Base-by-base conservation (phyloP, 148 eudicot genomes). In the Simmondsia chinensis region DNA sequence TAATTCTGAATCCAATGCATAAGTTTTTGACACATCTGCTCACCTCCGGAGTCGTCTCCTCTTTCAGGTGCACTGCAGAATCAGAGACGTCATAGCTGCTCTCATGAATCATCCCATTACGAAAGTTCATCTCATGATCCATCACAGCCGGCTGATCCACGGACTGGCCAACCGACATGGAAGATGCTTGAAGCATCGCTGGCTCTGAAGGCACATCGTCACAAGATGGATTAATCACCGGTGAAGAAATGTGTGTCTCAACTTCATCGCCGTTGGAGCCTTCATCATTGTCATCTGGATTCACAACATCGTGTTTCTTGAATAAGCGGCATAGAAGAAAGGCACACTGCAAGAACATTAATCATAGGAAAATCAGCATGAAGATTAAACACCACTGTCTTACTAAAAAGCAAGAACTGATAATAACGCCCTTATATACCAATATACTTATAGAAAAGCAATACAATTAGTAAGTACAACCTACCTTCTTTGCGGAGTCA, bases 291-390 rank as follows among this genome's bases (percentile, higher is more conserved):
- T 82, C 94, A 38, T 74, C 82, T 39, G 34, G 75, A 44, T 52
- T 84, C 39, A 61, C 14, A 11, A 65, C 63, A 21, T 73, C 97
- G 5, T 67, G 43, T 60, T 93, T 93, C 66, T 74, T 83, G 24
- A 93, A 82, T 51, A 93, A 65, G 26, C 95, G 95, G 48, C 89
- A 80, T 5, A 93, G 73, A 41, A 86, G 82, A 71, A 59, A 93
- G 18, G 94, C 66, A 27, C 67, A 75, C 99, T 93, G 65, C 33
- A 56, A 57, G 42, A 50, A 58, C 11, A n/a, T n/a, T n/a, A n/a
- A n/a, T n/a, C n/a, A n/a, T 5, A 20, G 19, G 18, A n/a, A n/a
- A n/a, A n/a, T n/a, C n/a, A n/a, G n/a, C n/a, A n/a, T n/a, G n/a
- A n/a, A n/a, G n/a, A n/a, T n/a, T n/a, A n/a, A n/a, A n/a, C n/a